These are phyloP conservation scores for Aspergillus fumigatus DNA, from an alignment of 2,329 filamentous ascomycete species.

Conservation along the genomic window DNA sequence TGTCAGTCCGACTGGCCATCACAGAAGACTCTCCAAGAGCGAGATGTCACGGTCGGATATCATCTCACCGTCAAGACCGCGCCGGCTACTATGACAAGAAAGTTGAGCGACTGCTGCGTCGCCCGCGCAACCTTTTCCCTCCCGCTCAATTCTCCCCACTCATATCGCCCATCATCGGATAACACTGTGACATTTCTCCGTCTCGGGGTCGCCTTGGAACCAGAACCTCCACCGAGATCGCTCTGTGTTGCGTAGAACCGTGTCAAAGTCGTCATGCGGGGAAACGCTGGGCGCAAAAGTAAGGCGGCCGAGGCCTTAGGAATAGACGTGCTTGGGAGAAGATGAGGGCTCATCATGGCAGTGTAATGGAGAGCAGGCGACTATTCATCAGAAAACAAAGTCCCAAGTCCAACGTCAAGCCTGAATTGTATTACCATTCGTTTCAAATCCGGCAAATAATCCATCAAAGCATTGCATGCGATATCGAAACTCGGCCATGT, in stretches of 20 bases:
- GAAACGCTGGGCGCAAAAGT: conserved; percentile 34
- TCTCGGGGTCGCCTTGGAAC: conserved; percentile 38
- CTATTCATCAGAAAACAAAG: not conserved
- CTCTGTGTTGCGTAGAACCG: conserved; percentile 60
- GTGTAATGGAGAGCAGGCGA: not conserved
- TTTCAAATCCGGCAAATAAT: not conserved
- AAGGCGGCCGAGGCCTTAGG: conserved; percentile 14
- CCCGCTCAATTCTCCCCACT: conserved; percentile 71
- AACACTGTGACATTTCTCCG: conserved; percentile 70
- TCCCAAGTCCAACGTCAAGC: not conserved
- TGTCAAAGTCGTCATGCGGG: conserved; percentile 23
- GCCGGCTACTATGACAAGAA: conserved; percentile 70
- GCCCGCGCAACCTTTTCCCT: conserved; percentile 78
- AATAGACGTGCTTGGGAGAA: conserved; percentile 17
- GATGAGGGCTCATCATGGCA: conserved; percentile 10
- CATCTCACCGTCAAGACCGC: conserved; percentile 66
- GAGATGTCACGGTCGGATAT: not conserved
- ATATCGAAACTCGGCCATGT: conserved; percentile 6
- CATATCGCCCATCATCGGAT: conserved; percentile 77
- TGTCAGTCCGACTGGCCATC: not conserved
- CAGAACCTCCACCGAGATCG: conserved; percentile 36
- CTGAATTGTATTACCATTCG: not conserved
- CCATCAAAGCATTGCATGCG: not conserved
- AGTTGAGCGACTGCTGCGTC: conserved; percentile 87
- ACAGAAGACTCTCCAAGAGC: not conserved